Conservation (phyloP, 106 monocot genomes). For the Dioscorea alata region DNA sequence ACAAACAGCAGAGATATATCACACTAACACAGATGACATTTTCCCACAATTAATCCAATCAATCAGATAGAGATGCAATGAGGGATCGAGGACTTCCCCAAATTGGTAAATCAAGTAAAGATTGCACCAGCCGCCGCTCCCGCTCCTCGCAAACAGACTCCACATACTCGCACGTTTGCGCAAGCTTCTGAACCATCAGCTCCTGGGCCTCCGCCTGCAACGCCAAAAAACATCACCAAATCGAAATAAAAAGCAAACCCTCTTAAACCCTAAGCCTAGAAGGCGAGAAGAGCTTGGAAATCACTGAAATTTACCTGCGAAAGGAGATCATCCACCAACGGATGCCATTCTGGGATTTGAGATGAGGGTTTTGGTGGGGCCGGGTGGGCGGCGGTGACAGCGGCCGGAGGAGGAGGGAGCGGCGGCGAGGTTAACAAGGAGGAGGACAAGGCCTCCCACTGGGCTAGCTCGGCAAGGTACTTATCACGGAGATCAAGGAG, state of each 20-base stretch:
- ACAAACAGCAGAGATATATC: no score
- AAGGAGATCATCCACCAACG: conserved; percentile 29
- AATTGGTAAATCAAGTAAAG: conserved; percentile 33
- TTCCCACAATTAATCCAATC: background rate
- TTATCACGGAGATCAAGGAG: conserved; percentile 14
- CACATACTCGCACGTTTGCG: conserved; percentile 36
- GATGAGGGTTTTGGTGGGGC: background rate
- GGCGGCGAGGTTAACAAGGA: background rate
- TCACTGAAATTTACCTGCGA: conserved; percentile 19
- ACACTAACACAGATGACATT: background rate
- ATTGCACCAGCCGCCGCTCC: conserved; percentile 26
- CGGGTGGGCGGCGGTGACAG: background rate
- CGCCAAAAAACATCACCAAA: background rate
- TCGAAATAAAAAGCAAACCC: background rate
- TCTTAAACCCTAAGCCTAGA: conserved; percentile 12
- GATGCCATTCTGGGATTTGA: background rate
- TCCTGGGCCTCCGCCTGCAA: conserved; percentile 47
- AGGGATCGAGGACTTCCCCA: conserved; percentile 46
- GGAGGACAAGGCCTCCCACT: conserved; percentile 22
- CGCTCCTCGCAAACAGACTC: conserved; percentile 30
- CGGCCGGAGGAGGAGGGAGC: background rate
- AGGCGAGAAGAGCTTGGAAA: background rate
- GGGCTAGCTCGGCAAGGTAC: conserved; percentile 19
- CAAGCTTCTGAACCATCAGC: conserved; percentile 17
- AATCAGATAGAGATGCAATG: conserved; percentile 21